Conservation (phyloP, 306 rosid species). For the Dryas drummondii region DNA sequence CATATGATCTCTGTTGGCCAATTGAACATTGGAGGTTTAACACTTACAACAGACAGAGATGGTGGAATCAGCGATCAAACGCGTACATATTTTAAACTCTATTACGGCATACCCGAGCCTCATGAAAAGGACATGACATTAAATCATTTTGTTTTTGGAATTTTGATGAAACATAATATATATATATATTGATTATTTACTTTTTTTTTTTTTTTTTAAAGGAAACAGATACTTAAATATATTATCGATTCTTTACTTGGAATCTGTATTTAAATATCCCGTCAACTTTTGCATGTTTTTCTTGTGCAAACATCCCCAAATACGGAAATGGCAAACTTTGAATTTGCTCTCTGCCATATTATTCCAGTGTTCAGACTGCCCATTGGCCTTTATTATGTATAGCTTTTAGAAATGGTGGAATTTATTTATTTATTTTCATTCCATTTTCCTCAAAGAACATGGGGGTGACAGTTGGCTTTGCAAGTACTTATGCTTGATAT, state of each 20-base stretch:
- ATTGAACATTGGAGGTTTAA: background rate
- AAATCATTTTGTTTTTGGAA: background rate
- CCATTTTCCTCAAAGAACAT: background rate
- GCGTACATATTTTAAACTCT: constrained; percentile 19
- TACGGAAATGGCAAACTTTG: background rate
- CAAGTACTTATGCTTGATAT: background rate
- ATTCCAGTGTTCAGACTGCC: background rate
- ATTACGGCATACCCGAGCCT: background rate
- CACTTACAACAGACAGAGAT: background rate
- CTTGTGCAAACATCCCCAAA: background rate
- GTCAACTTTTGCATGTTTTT: background rate
- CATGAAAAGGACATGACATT: constrained; percentile 7
- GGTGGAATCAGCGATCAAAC: constrained; percentile 7
- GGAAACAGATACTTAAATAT: no score
- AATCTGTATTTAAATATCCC: background rate
- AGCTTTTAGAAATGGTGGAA: no score
- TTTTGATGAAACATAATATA: background rate
- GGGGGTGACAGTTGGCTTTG: constrained; percentile 10
- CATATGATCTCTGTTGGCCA: background rate
- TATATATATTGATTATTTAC: background rate
- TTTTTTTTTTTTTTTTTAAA: background rate
- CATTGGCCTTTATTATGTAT: no score
- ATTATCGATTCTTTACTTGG: background rate
- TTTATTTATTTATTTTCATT: background rate
- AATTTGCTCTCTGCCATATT: background rate